These are phyloP conservation scores for Bondarzewia mesenterica DNA, from an alignment of 1,284 basidiomycete genomes.

Conservation along the genomic window DNA sequence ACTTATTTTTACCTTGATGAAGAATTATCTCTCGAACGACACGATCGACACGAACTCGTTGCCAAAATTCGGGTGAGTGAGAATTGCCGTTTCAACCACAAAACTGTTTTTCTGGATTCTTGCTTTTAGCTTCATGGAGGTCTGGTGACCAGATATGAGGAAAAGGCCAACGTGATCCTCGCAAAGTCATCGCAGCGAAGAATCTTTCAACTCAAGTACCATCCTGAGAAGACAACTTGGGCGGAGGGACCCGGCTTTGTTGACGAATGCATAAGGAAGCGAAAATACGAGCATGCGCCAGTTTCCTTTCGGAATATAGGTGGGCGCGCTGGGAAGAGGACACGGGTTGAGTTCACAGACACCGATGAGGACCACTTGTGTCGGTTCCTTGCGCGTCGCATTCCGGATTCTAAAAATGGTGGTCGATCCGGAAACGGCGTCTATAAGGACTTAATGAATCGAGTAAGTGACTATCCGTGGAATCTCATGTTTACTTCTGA, in stretches of 20 bases:
- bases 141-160: no score
- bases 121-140: no score
- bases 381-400: background rate
- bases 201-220: background rate
- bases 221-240: background rate
- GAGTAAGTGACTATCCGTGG: background rate
- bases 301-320: background rate
- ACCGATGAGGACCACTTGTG: background rate
- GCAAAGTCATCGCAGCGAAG: background rate
- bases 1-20: no score
- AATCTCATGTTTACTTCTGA: background rate
- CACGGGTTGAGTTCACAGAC: background rate
- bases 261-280: background rate
- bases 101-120: no score
- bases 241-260: background rate
- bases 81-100: no score
- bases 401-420: slow-evolving; percentile 1
- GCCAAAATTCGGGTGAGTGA: no score
- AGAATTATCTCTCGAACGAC: no score
- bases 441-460: background rate
- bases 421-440: background rate
- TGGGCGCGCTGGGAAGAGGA: background rate
- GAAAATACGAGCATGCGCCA: background rate
- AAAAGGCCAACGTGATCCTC: no score
- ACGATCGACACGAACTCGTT: no score